Base-by-base conservation (phyloP, 768 basidiomycete genomes). In the Leccinum subgranulosum region DNA sequence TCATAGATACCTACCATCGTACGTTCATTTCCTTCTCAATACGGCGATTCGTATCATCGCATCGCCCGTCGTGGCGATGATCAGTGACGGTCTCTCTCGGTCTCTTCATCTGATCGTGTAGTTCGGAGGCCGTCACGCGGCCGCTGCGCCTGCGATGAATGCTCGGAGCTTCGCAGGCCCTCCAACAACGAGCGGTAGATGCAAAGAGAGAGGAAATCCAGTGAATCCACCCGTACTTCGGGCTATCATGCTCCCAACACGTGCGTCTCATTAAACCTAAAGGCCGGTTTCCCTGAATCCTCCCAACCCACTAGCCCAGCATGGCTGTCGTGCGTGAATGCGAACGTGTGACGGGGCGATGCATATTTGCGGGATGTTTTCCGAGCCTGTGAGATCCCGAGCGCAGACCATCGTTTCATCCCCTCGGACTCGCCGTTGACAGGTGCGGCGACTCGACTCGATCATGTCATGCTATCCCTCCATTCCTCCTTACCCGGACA, bases 211-310 rank as follows among this genome's bases (percentile, higher is more conserved):
- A 23, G 28, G 21, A 25, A 49, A 10, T 1, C 10, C 11, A 31
- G 8, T 9, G 23, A 53, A n/a, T 23, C 21, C 25, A 10, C 55
- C 55, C 55, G 36, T 14, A 14, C 41, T 19, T 19, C 41, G 19
- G 41, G 41, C 41, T 43, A 43, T 23, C 23, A 23, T 43, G 41
- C 41, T 19, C 41, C 3, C 41, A 43, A 43, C 41, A 43, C 51
- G 51, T 60, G 58, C 43, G 45, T 28, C 46, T 17, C 56, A 57
- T 57, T 57, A 57, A 57, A 57, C 56, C 56, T 57, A 57, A 27
- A 49, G 33, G 21, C 31, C 31, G 43, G 55, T 57, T 54, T 57
- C 28, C 28, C 27, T 17, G 29, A 56, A 28, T n/a, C 41, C 41
- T 43, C 19, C n/a, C n/a, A 43, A 43, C 41, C 41, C 41, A 2